phyloP scores from a whole-genome alignment of 805 yeast genomes.

The Saturnispora hagleri region DNA sequence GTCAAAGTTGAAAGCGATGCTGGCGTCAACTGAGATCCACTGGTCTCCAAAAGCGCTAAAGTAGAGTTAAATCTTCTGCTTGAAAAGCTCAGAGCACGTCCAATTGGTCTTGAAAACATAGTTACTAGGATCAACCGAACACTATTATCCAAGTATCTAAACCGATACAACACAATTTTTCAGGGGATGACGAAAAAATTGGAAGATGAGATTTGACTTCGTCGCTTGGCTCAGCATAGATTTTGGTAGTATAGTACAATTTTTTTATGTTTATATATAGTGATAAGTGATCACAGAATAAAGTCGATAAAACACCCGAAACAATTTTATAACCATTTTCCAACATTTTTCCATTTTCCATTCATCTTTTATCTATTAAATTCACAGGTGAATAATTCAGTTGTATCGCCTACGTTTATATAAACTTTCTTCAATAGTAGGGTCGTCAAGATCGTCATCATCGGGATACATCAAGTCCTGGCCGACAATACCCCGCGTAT shows the following conservation, averaged over 20 bases:
- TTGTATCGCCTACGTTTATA: conserved; percentile 4
- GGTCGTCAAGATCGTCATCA: not conserved
- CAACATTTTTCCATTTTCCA: not conserved
- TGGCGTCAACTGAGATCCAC: conserved; percentile 47
- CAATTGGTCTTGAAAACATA: conserved; percentile 4
- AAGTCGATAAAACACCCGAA: not conserved
- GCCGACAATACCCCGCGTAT: not conserved
- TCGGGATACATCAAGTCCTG: not conserved
- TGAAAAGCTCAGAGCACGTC: not conserved
- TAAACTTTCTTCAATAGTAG: not conserved
- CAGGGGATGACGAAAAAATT: not conserved
- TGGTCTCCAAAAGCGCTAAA: conserved; percentile 64
- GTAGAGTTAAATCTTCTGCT: conserved; percentile 37
- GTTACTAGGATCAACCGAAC: not conserved
- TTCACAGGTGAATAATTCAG: not conserved
- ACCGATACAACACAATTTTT: not conserved
- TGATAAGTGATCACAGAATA: not conserved
- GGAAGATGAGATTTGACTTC: not conserved
- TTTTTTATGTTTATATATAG: too few relatives aligned
- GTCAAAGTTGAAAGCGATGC: conserved; percentile 62
- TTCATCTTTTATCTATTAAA: not conserved
- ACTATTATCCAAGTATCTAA: not conserved
- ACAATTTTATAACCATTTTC: too few relatives aligned
- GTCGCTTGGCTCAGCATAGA: not conserved
- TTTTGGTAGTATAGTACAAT: not conserved